Evolutionary conservation across 352 stramenopile genomes (phyloP).

Genomic region (Elongisporangium prolatum): DNA sequence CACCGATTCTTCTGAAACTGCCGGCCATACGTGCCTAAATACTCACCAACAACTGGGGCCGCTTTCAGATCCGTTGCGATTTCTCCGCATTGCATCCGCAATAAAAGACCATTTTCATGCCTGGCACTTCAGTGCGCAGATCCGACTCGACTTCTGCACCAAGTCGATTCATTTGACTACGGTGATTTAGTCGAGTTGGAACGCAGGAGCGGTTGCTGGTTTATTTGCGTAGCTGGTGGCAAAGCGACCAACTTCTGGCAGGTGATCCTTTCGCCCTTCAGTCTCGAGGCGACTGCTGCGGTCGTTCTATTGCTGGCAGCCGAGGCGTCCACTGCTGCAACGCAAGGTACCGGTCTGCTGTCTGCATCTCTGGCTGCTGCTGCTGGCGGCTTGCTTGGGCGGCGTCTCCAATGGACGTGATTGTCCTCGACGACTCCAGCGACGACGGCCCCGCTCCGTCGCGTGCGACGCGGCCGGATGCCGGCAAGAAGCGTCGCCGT

Average conservation of each 20-base stretch:
- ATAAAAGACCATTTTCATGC: too few species aligned
- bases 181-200: background rate
- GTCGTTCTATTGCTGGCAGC: background rate
- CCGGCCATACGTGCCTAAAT: too few species aligned
- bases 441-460: constrained; percentile 22
- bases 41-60: too few species aligned
- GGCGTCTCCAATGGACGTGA: constrained; percentile 21
- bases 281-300: background rate
- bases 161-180: background rate
- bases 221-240: background rate
- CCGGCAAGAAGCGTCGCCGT: background rate
- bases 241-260: background rate
- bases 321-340: background rate
- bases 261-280: background rate
- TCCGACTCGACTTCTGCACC: background rate
- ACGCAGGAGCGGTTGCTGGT: background rate
- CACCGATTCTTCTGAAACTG: too few species aligned
- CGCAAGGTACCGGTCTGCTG: background rate
- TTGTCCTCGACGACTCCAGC: constrained; percentile 46
- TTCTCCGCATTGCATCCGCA: too few species aligned
- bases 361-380: background rate
- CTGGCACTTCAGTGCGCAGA: too few species aligned
- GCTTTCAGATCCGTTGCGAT: too few species aligned
- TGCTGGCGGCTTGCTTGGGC: background rate
- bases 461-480: background rate